These are phyloP conservation scores for Diaporthe citri DNA, from an alignment of 2,329 filamentous ascomycete genomes.

Conservation along the genomic window DNA sequence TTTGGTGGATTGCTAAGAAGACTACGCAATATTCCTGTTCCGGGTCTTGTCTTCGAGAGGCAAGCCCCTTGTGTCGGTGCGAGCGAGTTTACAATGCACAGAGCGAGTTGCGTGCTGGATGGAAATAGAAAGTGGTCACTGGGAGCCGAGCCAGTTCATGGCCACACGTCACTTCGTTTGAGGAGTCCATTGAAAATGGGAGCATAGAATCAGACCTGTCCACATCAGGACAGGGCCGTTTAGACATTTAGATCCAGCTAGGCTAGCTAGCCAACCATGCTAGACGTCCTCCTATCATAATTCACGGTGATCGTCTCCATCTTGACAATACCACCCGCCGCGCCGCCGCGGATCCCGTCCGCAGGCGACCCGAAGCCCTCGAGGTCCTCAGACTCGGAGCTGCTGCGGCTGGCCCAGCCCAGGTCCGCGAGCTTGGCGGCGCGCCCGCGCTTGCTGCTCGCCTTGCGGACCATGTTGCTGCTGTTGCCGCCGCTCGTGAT, in stretches of 20 bases:
- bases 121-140: no score
- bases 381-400: conserved; percentile 23
- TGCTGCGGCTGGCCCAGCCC: conserved; percentile 25
- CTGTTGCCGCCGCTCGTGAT: conserved; percentile 25
- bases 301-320: conserved; percentile 33
- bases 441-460: conserved; percentile 26
- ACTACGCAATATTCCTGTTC: no score
- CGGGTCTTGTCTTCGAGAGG: no score
- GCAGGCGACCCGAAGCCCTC: background rate
- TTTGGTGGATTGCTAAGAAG: no score
- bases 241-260: background rate
- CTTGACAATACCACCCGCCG: background rate
- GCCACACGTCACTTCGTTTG: no score
- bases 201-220: background rate
- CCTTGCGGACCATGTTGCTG: conserved; percentile 17
- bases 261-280: conserved; percentile 6
- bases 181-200: no score
- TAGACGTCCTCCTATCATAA: conserved; percentile 7
- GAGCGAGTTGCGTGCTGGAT: no score
- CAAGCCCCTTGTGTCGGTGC: no score
- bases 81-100: no score
- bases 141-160: no score
- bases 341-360: background rate
- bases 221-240: background rate
- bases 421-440: conserved; percentile 5